These are phyloP conservation scores for Sporothrix inflata DNA, from an alignment of 2,329 filamentous ascomycete genomes.

Conservation along the genomic window DNA sequence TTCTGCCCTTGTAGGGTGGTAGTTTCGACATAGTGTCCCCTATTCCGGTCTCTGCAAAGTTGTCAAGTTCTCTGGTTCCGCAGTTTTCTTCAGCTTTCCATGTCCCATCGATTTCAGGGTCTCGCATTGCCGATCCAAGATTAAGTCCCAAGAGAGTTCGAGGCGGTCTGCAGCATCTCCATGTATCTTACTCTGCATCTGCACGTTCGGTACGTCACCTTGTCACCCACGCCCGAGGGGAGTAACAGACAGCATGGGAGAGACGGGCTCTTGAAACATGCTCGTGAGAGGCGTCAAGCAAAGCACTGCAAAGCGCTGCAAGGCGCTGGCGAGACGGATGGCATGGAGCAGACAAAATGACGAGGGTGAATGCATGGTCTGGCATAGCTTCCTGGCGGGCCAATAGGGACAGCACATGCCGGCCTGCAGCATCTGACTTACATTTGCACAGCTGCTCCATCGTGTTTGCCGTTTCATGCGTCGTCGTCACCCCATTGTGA, in stretches of 20 bases:
- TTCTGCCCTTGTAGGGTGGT: background rate
- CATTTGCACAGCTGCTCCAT: background rate
- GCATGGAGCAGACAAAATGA: background rate
- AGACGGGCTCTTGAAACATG: conserved; percentile 17
- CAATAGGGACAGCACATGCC: background rate
- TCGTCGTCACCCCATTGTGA: background rate
- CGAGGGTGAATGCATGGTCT: background rate
- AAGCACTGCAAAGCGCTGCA: background rate
- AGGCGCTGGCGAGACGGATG: background rate
- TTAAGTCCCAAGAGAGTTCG: too few relatives aligned
- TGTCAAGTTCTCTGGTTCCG: background rate
- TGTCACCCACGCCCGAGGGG: background rate
- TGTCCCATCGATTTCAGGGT: background rate
- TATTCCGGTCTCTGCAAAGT: background rate
- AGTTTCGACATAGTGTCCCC: background rate
- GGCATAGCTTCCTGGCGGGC: background rate
- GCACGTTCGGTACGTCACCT: background rate
- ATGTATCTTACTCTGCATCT: too few relatives aligned
- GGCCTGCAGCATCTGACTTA: conserved; percentile 7
- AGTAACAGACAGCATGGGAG: background rate
- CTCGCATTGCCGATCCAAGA: background rate
- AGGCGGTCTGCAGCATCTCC: too few relatives aligned
- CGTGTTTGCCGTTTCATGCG: conserved; percentile 4
- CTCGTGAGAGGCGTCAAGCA: conserved; percentile 16
- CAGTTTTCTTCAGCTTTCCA: conserved; percentile 16